Conservation (phyloP, 192 early-diverging fungal species). For the Umbelopsis isabellina region DNA sequence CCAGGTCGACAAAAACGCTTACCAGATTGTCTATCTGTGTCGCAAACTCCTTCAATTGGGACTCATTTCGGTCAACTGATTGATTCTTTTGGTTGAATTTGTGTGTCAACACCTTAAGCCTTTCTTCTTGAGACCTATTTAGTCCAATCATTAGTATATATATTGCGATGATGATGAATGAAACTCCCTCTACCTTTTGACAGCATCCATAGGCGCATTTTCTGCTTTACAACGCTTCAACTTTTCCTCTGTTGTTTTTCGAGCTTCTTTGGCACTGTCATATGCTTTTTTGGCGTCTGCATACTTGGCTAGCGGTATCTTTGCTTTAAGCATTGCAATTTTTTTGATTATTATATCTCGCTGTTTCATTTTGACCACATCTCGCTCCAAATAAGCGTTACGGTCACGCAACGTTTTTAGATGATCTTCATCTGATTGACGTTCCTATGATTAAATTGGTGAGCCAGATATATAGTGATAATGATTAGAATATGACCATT, state of each 20-base stretch:
- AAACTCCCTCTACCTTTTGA: neutral
- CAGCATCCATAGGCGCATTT: slow-evolving; percentile 37
- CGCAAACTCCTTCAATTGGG: slow-evolving; percentile 21
- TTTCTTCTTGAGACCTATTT: neutral
- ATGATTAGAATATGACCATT: too few relatives aligned
- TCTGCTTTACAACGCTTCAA: slow-evolving; percentile 40
- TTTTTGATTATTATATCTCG: slow-evolving; percentile 65
- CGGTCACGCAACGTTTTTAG: slow-evolving; percentile 67
- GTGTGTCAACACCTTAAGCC: neutral
- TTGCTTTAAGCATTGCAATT: slow-evolving; percentile 58
- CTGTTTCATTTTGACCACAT: slow-evolving; percentile 76
- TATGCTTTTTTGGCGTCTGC: slow-evolving; percentile 52
- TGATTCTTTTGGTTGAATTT: slow-evolving; percentile 2
- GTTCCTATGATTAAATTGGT: slow-evolving; percentile 33
- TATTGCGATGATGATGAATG: neutral
- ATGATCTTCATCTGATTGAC: slow-evolving; percentile 53
- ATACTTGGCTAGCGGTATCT: slow-evolving; percentile 65
- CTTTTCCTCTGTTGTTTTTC: neutral
- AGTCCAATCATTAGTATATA: neutral
- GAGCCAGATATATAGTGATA: neutral
- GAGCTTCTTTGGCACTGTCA: slow-evolving; percentile 36
- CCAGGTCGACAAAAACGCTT: neutral
- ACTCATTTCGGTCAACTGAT: slow-evolving; percentile 9
- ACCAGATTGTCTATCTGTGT: slow-evolving; percentile 43
- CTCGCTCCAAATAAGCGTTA: slow-evolving; percentile 73